phyloP scores from a whole-genome alignment of 2,329 filamentous ascomycete genomes.

The Alternaria panax region DNA sequence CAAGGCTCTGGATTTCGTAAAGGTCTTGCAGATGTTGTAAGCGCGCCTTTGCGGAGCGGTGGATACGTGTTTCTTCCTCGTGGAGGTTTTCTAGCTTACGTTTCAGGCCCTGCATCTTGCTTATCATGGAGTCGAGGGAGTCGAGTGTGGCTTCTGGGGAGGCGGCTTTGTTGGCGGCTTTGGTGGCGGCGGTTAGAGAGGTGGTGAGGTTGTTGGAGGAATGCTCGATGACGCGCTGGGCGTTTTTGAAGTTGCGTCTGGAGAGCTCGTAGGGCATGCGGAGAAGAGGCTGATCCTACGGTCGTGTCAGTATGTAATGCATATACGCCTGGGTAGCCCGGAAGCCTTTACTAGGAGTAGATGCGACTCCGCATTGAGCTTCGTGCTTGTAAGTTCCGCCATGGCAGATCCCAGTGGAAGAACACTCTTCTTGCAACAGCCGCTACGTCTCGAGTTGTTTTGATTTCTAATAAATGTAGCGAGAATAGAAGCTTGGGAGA shows the following conservation, averaged over 20 bases:
- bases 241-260: constrained; percentile 90
- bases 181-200: constrained; percentile 62
- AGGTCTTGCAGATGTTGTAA: constrained; percentile 83
- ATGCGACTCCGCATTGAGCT: constrained; percentile 77
- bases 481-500: not conserved
- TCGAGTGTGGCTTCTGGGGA: constrained; percentile 64
- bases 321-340: constrained; percentile 49
- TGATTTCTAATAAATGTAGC: not conserved
- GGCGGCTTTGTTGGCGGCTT: constrained; percentile 65
- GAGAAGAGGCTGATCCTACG: constrained; percentile 91
- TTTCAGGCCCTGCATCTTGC: constrained; percentile 84
- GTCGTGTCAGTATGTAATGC: constrained; percentile 54
- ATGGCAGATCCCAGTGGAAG: constrained; percentile 35
- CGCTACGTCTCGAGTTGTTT: not conserved
- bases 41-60: constrained; percentile 77
- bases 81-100: constrained; percentile 81
- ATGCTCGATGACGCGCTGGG: constrained; percentile 78
- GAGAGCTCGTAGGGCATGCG: constrained; percentile 92
- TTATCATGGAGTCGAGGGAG: constrained; percentile 83
- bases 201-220: constrained; percentile 70
- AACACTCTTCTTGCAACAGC: not conserved
- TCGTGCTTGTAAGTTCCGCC: constrained; percentile 63
- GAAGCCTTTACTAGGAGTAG: constrained; percentile 70
- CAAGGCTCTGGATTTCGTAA: constrained; percentile 78
- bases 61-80: constrained; percentile 79